Evolutionary conservation across 2,329 filamentous ascomycete genomes (phyloP).

Genomic region (Talaromyces marneffei): DNA sequence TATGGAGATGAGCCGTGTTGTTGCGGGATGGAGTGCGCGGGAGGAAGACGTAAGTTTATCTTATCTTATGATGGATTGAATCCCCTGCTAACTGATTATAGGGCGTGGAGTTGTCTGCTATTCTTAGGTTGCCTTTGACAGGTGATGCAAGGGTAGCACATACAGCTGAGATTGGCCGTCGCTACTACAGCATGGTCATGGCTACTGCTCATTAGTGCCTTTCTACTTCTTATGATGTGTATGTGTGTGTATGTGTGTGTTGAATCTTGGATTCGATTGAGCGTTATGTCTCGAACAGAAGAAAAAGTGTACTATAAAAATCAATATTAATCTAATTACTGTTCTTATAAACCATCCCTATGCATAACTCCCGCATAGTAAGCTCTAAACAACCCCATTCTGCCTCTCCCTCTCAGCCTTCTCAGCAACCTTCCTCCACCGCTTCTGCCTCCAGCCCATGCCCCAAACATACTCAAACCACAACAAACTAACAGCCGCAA

Average conservation of each 20-base stretch:
- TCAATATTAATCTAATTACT: neutral
- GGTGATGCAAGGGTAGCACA: slow-evolving; percentile 67
- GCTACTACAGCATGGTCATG: slow-evolving; percentile 63
- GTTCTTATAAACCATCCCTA: neutral
- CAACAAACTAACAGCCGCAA: slow-evolving; percentile 30
- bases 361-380: neutral
- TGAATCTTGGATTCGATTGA: neutral
- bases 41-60: slow-evolving; percentile 51
- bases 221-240: no score
- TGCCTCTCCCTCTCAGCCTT: neutral
- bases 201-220: slow-evolving; percentile 40
- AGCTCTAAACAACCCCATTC: neutral
- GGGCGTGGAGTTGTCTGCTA: slow-evolving; percentile 32
- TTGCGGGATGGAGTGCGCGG: slow-evolving; percentile 61
- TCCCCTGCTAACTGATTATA: slow-evolving; percentile 16
- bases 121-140: slow-evolving; percentile 50
- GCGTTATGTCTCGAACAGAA: neutral
- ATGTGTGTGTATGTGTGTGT: neutral
- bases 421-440: slow-evolving; percentile 12
- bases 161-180: slow-evolving; percentile 62
- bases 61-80: neutral
- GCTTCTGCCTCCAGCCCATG: slow-evolving; percentile 23
- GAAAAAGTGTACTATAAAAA: neutral
- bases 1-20: slow-evolving; percentile 71
- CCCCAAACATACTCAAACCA: slow-evolving; percentile 24